Conservation (phyloP, 2,329 filamentous ascomycete genomes). For the Trichoderma sp. region DNA sequence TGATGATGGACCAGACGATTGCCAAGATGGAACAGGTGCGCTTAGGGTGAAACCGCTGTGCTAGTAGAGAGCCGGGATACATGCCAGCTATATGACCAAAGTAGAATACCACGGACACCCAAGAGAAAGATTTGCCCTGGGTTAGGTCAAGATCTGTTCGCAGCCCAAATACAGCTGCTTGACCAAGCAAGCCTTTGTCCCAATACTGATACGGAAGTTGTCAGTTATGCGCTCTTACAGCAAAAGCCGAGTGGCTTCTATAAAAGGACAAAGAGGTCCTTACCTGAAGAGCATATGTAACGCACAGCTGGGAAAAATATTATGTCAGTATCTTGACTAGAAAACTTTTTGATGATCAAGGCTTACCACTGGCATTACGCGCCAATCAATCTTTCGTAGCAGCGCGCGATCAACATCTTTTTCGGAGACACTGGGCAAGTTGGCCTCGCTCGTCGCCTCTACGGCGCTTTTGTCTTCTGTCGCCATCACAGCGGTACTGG, state of each 20-base stretch:
- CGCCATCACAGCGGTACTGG: not conserved
- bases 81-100: not conserved
- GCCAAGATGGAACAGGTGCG: not conserved
- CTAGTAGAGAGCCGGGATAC: not conserved
- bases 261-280: not conserved
- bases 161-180: not conserved
- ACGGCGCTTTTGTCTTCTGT: not conserved
- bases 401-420: not conserved
- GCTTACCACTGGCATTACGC: not conserved
- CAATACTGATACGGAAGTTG: not conserved
- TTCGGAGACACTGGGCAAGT: not conserved
- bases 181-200: conserved; percentile 3
- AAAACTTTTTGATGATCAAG: not conserved
- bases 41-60: not conserved
- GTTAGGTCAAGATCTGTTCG: not conserved
- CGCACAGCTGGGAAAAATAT: not conserved
- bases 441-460: not conserved
- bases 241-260: not conserved
- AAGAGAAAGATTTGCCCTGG: not conserved
- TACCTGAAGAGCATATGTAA: not conserved
- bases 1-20: not conserved
- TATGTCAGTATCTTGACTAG: not conserved
- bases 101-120: not conserved
- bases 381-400: not conserved
- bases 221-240: not conserved